Evolutionary conservation across 345 rosid species (phyloP), one percentile per base, ranked within the genome.

Genomic region (Murraya koenigii): DNA sequence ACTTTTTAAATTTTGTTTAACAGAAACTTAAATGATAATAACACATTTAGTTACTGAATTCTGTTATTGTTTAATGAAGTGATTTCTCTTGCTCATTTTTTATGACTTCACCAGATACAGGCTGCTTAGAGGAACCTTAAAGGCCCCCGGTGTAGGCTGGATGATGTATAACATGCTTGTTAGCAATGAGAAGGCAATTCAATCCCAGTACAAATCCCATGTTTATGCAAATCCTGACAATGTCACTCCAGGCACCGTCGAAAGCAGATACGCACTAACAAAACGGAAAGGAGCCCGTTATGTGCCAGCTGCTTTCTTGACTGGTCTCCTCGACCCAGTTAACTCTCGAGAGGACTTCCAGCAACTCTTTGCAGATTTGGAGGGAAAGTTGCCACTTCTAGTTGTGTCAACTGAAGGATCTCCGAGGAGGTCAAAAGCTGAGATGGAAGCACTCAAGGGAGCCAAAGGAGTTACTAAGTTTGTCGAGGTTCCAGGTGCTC

Each of bases 161-260:
- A 92, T 95, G 93, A 82, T 92, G 91, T 93, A 93, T 85, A 95
- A 91, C 83, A 86, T 92, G 91, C 92, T 95, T 26, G 97, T 95
- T 62, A 93, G 98, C 96, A 93, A 92, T 33, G 92, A 90, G 89
- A 92, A 92, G 78, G 86, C 95, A 58, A 93, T 95, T 59, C 85
- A 89, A 72, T 95, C 97, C 63, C 97, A 93, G 66, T 93, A 93
- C 85, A 88, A 89, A 81, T 95, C 98, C 25, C 98, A 92, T 72
- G 98, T 93, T 66, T 95, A 95, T 44, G 93, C 95, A 69, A 88
- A 93, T 82, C 88, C 96, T 25, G 87, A 85, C 69, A 95, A 95
- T 56, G 98, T 95, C 72, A 90, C 97, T 22, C 82, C 88, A 60
- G 86, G 64, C 49, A 82, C 61, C 5, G 26, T 74, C 67, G 86